phyloP scores from a whole-genome alignment of 1,139 yeast species.

The Candida sanyaensis region DNA sequence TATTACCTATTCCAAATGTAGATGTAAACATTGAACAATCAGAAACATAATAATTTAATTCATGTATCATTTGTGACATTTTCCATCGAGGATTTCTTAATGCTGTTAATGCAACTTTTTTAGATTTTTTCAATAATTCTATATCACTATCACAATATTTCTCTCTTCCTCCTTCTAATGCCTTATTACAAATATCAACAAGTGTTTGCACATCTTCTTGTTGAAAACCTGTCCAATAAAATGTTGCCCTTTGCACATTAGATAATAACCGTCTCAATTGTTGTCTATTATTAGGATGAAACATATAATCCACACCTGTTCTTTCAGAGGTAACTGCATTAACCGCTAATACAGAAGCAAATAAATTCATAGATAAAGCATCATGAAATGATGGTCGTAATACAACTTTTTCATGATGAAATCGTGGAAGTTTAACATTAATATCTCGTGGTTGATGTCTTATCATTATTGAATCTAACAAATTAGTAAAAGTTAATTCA shows the following conservation, averaged over 20 bases:
- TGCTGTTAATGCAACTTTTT: conserved; percentile 50
- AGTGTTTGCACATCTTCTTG: conserved; percentile 55
- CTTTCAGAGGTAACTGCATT: conserved; percentile 76
- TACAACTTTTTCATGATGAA: conserved; percentile 58
- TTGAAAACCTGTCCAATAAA: conserved; percentile 75
- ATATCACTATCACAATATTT: conserved; percentile 40
- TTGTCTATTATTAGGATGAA: conserved; percentile 56
- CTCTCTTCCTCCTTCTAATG: conserved; percentile 34
- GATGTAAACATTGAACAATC: conserved; percentile 42
- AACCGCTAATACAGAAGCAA: conserved; percentile 66
- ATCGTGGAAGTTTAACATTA: conserved; percentile 59
- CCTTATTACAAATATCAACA: conserved; percentile 47
- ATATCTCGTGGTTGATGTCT: conserved; percentile 57
- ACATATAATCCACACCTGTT: conserved; percentile 68
- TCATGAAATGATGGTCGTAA: conserved; percentile 64
- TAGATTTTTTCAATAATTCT: conserved; percentile 39
- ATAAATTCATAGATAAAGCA: conserved; percentile 59
- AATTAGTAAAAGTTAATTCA: conserved; percentile 34
- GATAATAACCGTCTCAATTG: conserved; percentile 58
- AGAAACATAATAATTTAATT: conserved; percentile 57
- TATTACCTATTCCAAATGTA: conserved; percentile 45
- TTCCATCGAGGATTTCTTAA: conserved; percentile 56
- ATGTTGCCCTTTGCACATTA: conserved; percentile 66
- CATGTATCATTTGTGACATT: conserved; percentile 57
- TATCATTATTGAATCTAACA: conserved; percentile 51